Conservation (phyloP, 306 rosid genomes). For the Cyclanthera cordifolia region DNA sequence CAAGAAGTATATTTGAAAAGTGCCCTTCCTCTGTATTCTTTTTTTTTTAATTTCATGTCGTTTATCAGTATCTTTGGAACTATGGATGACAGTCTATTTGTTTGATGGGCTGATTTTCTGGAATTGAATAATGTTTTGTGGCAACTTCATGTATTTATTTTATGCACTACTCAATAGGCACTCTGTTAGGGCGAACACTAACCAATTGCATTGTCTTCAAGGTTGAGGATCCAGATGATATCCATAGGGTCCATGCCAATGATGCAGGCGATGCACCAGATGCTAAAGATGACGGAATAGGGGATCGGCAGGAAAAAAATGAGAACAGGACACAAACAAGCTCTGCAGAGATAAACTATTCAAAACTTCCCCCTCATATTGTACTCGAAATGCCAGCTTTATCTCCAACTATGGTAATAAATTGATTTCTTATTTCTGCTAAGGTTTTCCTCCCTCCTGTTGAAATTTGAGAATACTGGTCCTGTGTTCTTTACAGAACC, state of each 20-base stretch:
- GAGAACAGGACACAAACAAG: conserved; percentile 43
- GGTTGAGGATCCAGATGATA: conserved; percentile 83
- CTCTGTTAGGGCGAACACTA: conserved; percentile 26
- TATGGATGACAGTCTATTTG: conserved; percentile 8
- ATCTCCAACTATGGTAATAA: conserved; percentile 90
- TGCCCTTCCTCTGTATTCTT: neutral
- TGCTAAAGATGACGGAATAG: conserved; percentile 30
- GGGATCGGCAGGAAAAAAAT: conserved; percentile 27
- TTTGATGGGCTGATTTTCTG: conserved; percentile 4
- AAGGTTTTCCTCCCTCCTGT: conserved; percentile 15
- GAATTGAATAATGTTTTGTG: neutral
- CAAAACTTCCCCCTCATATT: conserved; percentile 77
- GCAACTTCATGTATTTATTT: neutral
- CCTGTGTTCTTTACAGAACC: conserved; percentile 43
- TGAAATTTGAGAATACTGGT: conserved; percentile 15
- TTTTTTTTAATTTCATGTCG: neutral
- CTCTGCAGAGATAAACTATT: conserved; percentile 32
- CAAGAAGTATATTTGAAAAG: neutral
- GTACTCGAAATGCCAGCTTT: conserved; percentile 86
- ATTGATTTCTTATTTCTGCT: conserved; percentile 11
- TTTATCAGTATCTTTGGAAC: neutral
- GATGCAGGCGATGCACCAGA: conserved; percentile 31
- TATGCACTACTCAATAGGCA: neutral
- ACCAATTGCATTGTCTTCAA: conserved; percentile 29
- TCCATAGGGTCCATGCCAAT: conserved; percentile 59